Conservation (phyloP, 805 yeast species). For the Spathaspora gorwiae region DNA sequence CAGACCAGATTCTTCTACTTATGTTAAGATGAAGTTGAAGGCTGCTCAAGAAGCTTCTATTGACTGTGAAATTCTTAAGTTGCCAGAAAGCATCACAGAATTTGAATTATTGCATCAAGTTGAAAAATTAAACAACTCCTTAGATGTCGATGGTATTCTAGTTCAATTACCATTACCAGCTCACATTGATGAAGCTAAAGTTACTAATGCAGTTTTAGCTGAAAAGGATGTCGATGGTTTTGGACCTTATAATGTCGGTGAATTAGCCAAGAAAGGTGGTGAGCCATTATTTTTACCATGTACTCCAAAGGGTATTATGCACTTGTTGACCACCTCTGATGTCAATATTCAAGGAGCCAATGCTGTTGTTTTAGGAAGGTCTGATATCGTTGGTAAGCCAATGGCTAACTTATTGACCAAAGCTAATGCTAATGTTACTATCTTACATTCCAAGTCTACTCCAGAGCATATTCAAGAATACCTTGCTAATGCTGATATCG, state of each 20-base stretch:
- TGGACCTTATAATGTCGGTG: constrained; percentile 74
- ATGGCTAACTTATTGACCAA: constrained; percentile 66
- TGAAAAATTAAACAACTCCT: constrained; percentile 52
- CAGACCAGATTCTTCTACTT: constrained; percentile 76
- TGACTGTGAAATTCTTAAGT: constrained; percentile 53
- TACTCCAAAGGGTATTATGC: constrained; percentile 78
- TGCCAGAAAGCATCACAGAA: constrained; percentile 56
- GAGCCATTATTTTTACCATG: constrained; percentile 71
- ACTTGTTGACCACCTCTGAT: constrained; percentile 53
- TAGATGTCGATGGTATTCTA: constrained; percentile 63
- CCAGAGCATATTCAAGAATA: constrained; percentile 44
- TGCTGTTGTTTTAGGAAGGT: constrained; percentile 83
- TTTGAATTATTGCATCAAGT: constrained; percentile 51
- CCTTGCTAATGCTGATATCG: constrained; percentile 65
- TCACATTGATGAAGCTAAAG: constrained; percentile 61
- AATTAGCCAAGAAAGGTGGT: constrained; percentile 69
- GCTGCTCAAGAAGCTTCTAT: constrained; percentile 72
- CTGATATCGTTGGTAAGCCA: constrained; percentile 84
- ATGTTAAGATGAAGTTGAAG: constrained; percentile 74
- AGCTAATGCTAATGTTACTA: constrained; percentile 72
- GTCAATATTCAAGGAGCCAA: constrained; percentile 57
- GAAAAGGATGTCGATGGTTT: constrained; percentile 83
- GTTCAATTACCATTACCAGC: constrained; percentile 75
- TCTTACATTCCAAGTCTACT: constrained; percentile 64
- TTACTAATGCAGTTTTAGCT: constrained; percentile 63